Evolutionary conservation across 2,329 filamentous ascomycete genomes (phyloP).

Genomic region (Setomelanomma holmii): DNA sequence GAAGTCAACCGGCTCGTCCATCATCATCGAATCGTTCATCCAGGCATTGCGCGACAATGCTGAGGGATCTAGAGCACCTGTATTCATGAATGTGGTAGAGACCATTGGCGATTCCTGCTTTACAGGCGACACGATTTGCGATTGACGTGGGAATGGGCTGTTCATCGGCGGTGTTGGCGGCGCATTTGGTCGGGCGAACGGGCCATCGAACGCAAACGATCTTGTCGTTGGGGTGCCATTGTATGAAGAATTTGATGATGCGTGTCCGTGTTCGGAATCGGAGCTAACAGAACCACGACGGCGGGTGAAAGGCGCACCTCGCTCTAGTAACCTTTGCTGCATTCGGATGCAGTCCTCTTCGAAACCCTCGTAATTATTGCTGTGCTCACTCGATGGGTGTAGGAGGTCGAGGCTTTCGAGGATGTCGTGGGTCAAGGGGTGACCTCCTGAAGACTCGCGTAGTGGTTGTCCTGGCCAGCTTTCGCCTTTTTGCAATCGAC

Average conservation of each 20-base stretch:
- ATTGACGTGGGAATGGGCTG: constrained; percentile 46
- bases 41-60: constrained; percentile 37
- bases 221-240: constrained; percentile 48
- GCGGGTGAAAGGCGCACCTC: constrained; percentile 60
- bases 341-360: constrained; percentile 65
- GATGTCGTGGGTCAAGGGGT: constrained; percentile 69
- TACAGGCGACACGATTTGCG: constrained; percentile 37
- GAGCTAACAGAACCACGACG: constrained; percentile 64
- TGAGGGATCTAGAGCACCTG: constrained; percentile 39
- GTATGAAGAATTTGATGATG: constrained; percentile 45
- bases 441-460: constrained; percentile 59
- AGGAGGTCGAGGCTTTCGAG: constrained; percentile 65
- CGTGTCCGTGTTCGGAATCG: constrained; percentile 63
- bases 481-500: constrained; percentile 58
- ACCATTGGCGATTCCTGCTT: constrained; percentile 43
- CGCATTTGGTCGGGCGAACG: constrained; percentile 42
- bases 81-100: constrained; percentile 38
- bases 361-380: constrained; percentile 57
- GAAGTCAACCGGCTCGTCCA: constrained; percentile 47
- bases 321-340: constrained; percentile 62
- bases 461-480: constrained; percentile 64
- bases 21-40: constrained; percentile 45
- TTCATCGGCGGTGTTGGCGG: constrained; percentile 50
- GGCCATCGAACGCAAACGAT: constrained; percentile 38
- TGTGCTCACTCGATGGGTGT: constrained; percentile 58